Evolutionary conservation across 306 rosid genomes (phyloP).

Genomic region (Boehmeria nivea): DNA sequence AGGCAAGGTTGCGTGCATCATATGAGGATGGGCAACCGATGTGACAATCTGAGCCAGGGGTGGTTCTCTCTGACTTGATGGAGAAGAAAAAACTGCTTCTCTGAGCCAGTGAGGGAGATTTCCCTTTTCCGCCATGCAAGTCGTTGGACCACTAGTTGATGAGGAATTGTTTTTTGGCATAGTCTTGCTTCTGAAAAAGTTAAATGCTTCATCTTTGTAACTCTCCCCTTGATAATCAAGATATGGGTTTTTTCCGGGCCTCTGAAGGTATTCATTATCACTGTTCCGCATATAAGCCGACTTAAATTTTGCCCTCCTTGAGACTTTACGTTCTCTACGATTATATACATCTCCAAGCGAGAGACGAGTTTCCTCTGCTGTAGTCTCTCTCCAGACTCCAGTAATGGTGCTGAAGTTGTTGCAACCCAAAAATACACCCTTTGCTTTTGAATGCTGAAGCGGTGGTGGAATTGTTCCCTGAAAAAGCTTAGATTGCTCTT

Average conservation of each 20-base stretch:
- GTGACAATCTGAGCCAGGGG: conserved; percentile 23
- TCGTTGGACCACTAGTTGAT: conserved; percentile 30
- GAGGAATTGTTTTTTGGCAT: conserved; percentile 19
- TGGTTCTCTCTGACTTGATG: conserved; percentile 12
- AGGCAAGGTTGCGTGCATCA: conserved; percentile 15
- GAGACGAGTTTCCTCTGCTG: conserved; percentile 30
- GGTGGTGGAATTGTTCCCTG: conserved; percentile 33
- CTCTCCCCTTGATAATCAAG: conserved; percentile 20
- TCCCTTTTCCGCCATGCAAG: conserved; percentile 18
- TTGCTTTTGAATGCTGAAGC: conserved; percentile 31
- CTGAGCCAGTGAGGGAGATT: conserved; percentile 61
- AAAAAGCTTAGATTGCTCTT: conserved; percentile 46
- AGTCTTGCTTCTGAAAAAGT: too few species aligned
- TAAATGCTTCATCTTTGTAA: too few species aligned
- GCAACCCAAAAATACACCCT: conserved; percentile 24
- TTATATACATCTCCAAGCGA: conserved; percentile 34
- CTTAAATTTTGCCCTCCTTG: conserved; percentile 28
- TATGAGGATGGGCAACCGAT: conserved; percentile 24
- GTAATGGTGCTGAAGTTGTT: conserved; percentile 24
- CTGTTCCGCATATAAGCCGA: too few species aligned
- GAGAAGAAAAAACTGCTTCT: conserved; percentile 42
- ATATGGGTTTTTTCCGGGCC: conserved; percentile 24
- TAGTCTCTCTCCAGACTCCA: conserved; percentile 30
- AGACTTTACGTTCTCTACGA: conserved; percentile 25
- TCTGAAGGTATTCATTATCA: conserved; percentile 15